Base-by-base conservation (phyloP, 176 grass and related monocot genomes). In the Eragrostis nindensis region DNA sequence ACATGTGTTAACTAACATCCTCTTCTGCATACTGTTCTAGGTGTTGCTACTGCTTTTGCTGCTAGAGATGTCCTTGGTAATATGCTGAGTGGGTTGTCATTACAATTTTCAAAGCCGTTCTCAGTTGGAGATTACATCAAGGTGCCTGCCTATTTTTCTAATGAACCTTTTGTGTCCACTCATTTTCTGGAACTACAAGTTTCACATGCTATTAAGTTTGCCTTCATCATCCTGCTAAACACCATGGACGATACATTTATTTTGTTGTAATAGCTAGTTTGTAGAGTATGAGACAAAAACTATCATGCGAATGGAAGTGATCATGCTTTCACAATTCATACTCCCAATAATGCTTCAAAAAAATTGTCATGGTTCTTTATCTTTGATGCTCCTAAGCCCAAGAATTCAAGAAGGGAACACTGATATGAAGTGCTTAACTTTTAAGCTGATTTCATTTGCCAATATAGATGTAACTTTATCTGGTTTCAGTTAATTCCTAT, bases 51-150 rank as follows among this genome's bases (percentile, higher is more conserved):
- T 79, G 90, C 93, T 82, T 97, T 97, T 73, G 88, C 90, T 82
- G 88, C 90, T 81, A 97, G 88, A 90, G 90, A 97, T 88, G 80
- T 92, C 74, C 66, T 90, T 80, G 93, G 93, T 74, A 97, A 97
- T 62, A 73, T 92, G 54, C 55, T 96, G 45, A 96, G 85, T 71
- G 93, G 93, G 11, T 72, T 96, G 41, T 88, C 85, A 55, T 78
- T 96, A 57, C 93, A 90, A 81, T 86, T 92, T 78, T 92, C 87
- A 57, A 90, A 78, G 82, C 93, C 87, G 29, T 92, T 96, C 67
- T 84, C 76, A 71, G 81, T 96, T 66, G 93, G 93, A 49, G 90
- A 96, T 43, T 84, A 90, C 68, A 96, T 96, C 65, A 96, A 92
- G 75, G 83, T 92, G 69, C 66, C 42, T 81, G 8, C 46, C 75